A percentile compares a stretch with the other conserved stretches of the same genome.
These are phyloP conservation scores for Chaetomidium leptoderma DNA, from an alignment of 495 filamentous ascomycete species.

Conservation along the genomic window DNA sequence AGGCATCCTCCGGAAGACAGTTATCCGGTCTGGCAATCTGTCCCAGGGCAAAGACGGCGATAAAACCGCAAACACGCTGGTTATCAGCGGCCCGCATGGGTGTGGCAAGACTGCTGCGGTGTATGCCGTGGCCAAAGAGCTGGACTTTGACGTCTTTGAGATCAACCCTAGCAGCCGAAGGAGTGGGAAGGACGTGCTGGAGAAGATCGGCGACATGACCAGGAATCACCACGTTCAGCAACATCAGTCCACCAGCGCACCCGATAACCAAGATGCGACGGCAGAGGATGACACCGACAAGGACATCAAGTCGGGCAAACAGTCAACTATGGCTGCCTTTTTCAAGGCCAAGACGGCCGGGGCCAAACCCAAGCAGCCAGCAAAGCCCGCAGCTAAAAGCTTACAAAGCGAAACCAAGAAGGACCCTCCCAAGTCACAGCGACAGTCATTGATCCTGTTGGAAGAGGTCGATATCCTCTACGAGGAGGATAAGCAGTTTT, in stretches of 20 bases:
- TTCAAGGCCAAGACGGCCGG: constrained; percentile 54
- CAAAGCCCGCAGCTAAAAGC: constrained; percentile 15
- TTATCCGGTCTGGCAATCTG: constrained; percentile 56
- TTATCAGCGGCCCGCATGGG: constrained; percentile 85
- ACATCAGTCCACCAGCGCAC: constrained; percentile 26
- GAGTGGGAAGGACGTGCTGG: constrained; percentile 84
- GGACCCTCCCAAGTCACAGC: constrained; percentile 58
- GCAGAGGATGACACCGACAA: constrained; percentile 45
- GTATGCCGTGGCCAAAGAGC: constrained; percentile 91
- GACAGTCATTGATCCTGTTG: constrained; percentile 89
- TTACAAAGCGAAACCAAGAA: constrained; percentile 32
- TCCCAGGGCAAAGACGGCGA: constrained; percentile 41
- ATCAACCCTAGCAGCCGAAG: constrained; percentile 79
- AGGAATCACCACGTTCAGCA: constrained; percentile 78
- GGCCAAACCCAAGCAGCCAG: constrained; percentile 27
- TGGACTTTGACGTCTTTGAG: constrained; percentile 93
- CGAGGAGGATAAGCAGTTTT: constrained; percentile 93
- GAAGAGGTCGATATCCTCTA: constrained; percentile 94
- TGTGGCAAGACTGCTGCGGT: constrained; percentile 92
- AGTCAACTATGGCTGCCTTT: constrained; percentile 75
- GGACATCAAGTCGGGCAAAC: constrained; percentile 62
- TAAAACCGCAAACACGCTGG: constrained; percentile 56
- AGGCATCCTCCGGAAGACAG: constrained; percentile 51
- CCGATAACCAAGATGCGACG: constrained; percentile 20
- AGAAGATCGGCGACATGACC: constrained; percentile 94